Evolutionary conservation across 148 eudicot species (phyloP).

Genomic region (Agrostemma githago): DNA sequence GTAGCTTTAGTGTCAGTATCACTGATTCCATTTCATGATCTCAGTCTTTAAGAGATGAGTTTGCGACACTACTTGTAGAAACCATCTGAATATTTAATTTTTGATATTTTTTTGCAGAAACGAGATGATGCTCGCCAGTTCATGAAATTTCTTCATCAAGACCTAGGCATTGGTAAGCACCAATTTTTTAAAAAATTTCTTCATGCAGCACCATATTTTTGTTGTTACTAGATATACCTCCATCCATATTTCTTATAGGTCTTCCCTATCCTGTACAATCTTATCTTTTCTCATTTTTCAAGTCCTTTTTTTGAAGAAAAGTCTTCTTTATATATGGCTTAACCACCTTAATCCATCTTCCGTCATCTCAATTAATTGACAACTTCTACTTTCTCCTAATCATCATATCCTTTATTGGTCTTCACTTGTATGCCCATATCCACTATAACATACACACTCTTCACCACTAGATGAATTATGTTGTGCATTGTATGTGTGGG

Average conservation of each 20-base stretch:
- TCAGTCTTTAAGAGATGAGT: background rate
- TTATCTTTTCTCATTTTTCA: background rate
- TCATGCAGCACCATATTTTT: too few species aligned
- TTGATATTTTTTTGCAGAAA: slow-evolving; percentile 44
- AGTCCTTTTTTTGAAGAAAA: background rate
- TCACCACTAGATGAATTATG: background rate
- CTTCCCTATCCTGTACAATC: too few species aligned
- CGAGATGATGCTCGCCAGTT: slow-evolving; percentile 96
- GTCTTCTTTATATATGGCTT: background rate
- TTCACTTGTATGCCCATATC: background rate
- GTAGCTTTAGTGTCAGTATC: background rate
- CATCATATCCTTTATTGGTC: background rate
- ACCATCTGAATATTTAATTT: slow-evolving; percentile 9
- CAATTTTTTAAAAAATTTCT: too few species aligned
- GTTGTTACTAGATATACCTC: background rate
- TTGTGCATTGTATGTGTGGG: background rate
- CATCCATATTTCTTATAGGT: too few species aligned
- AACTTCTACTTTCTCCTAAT: background rate
- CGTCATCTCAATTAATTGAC: background rate
- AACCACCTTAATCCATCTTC: background rate
- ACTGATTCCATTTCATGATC: background rate
- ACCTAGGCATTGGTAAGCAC: slow-evolving; percentile 83
- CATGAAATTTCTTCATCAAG: slow-evolving; percentile 88
- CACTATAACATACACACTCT: background rate
- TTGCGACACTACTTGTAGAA: background rate